Evolutionary conservation across 257 asterid genomes (phyloP).

Genomic region (Datura wrightii): DNA sequence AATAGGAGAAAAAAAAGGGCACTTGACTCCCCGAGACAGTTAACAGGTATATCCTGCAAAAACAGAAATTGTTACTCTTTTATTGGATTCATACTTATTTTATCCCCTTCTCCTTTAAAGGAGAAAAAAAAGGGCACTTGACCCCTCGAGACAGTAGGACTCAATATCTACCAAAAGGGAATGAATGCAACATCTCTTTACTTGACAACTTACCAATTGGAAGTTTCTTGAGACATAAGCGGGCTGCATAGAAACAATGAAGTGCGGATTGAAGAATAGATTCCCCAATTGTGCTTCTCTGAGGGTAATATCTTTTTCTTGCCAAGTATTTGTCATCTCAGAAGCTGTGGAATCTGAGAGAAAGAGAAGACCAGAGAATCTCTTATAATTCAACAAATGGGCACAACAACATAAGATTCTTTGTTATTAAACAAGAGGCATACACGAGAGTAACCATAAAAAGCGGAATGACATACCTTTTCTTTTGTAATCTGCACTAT

Average conservation of each 20-base stretch:
- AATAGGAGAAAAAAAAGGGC: neutral
- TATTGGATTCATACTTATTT: neutral
- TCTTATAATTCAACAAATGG: neutral
- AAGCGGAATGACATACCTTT: slow-evolving; percentile 6
- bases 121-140: neutral
- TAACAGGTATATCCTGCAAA: slow-evolving; percentile 11
- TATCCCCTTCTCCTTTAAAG: neutral
- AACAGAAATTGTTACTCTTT: neutral
- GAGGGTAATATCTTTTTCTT: slow-evolving; percentile 12
- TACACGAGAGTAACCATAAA: neutral
- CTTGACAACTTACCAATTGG: slow-evolving; percentile 16
- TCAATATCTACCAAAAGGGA: neutral
- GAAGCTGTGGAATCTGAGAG: neutral
- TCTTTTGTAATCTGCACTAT: neutral
- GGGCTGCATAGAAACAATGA: slow-evolving; percentile 23
- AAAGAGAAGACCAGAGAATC: neutral
- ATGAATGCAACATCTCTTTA: neutral
- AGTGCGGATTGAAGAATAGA: neutral
- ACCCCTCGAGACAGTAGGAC: neutral
- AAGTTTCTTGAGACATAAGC: neutral
- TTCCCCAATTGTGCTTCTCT: neutral
- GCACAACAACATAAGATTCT: neutral
- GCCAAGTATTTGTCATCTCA: slow-evolving; percentile 10
- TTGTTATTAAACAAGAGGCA: neutral
- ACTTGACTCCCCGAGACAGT: too few species aligned